These are phyloP conservation scores for Lachancea fermentati DNA, from an alignment of 805 yeast species.

Conservation along the genomic window DNA sequence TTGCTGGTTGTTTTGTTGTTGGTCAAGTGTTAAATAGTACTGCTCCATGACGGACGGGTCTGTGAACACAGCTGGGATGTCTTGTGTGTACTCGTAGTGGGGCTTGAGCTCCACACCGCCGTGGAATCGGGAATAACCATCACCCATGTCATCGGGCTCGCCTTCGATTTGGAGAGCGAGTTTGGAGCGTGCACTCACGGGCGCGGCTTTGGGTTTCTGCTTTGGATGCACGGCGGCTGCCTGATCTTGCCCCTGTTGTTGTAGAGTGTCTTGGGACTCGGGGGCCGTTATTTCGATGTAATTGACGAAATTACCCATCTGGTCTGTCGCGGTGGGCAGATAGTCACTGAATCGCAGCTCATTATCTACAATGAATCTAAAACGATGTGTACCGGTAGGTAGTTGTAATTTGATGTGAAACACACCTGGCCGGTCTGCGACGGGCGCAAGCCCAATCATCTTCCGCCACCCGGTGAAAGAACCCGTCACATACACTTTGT, in stretches of 20 bases:
- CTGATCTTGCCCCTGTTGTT: slow-evolving; percentile 25
- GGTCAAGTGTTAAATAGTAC: slow-evolving; percentile 71
- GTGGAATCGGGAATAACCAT: slow-evolving; percentile 71
- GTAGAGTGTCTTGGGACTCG: slow-evolving; percentile 31
- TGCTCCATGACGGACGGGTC: slow-evolving; percentile 87
- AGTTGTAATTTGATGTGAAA: slow-evolving; percentile 67
- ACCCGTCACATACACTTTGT: slow-evolving; percentile 91
- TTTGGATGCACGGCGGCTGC: slow-evolving; percentile 23
- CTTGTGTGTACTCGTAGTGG: slow-evolving; percentile 45
- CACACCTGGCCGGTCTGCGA: slow-evolving; percentile 29
- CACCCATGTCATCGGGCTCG: slow-evolving; percentile 64
- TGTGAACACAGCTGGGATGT: slow-evolving; percentile 77
- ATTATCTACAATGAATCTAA: slow-evolving; percentile 90
- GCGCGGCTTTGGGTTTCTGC: slow-evolving; percentile 11
- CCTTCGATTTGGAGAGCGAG: slow-evolving; percentile 38
- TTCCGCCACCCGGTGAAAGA: slow-evolving; percentile 98
- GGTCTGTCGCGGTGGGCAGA: slow-evolving; percentile 95
- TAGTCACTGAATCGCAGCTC: slow-evolving; percentile 84
- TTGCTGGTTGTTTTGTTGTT: slow-evolving; percentile 53
- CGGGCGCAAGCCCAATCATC: slow-evolving; percentile 76
- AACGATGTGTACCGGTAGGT: slow-evolving; percentile 89
- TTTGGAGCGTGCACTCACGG: slow-evolving; percentile 43
- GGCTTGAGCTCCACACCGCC: slow-evolving; percentile 42
- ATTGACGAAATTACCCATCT: slow-evolving; percentile 92
- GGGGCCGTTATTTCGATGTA: slow-evolving; percentile 64